Conservation (phyloP, 2,329 filamentous ascomycete genomes). For the Exophiala dermatitidis region DNA sequence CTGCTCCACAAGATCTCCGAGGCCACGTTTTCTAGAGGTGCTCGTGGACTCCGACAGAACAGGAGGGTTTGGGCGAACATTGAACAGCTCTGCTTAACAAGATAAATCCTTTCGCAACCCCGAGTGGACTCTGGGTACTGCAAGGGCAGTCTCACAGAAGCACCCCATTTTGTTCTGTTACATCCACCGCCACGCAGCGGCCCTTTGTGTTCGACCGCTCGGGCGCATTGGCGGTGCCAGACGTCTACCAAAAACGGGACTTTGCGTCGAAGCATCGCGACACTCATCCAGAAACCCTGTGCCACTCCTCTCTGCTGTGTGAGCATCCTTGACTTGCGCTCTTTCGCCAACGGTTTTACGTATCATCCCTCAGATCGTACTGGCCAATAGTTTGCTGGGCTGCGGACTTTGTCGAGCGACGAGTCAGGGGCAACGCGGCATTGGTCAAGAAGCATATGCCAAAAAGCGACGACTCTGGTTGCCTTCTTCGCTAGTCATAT, state of each 20-base stretch:
- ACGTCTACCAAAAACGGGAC: constrained; percentile 5
- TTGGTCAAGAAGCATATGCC: constrained; percentile 15
- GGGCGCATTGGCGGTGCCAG: constrained; percentile 1
- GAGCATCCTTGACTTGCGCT: constrained; percentile 8
- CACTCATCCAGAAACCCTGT: constrained; percentile 6
- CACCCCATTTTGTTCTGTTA: no score
- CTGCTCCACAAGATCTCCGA: constrained; percentile 16
- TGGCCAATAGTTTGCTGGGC: constrained; percentile 11
- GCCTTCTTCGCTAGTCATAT: constrained; percentile 15
- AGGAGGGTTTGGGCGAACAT: neutral
- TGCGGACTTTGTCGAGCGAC: constrained; percentile 9
- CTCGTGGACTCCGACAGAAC: neutral
- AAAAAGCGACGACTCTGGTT: constrained; percentile 7
- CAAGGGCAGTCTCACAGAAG: no score
- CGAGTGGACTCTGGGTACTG: no score
- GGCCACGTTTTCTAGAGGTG: constrained; percentile 6
- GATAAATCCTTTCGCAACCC: neutral
- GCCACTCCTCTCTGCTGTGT: constrained; percentile 15
- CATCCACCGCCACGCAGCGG: no score
- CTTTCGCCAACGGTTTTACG: constrained; percentile 5
- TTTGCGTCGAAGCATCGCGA: constrained; percentile 8
- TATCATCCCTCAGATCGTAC: constrained; percentile 3
- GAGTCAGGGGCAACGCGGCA: constrained; percentile 8
- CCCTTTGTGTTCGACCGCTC: neutral
- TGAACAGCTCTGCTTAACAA: neutral